Evolutionary conservation across 2,329 filamentous ascomycete genomes (phyloP), one percentile per base, ranked within the genome.

Genomic region (Raffaelea albimanens): DNA sequence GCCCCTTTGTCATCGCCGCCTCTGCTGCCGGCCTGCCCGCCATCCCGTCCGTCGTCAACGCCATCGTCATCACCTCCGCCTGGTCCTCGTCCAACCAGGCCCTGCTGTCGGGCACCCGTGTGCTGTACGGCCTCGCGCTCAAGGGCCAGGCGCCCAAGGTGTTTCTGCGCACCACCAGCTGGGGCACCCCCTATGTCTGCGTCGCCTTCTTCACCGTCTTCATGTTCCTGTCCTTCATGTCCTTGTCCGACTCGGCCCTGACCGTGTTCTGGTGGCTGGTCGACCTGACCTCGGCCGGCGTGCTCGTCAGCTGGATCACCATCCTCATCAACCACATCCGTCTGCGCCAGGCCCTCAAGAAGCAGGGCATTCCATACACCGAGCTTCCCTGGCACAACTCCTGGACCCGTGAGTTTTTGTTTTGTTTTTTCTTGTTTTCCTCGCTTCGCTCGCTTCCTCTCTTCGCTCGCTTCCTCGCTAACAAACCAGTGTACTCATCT

Each of bases 31-130:
- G 81, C 1, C 82, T 89, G 49, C 70, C 68, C 5, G 81, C 74
- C 4, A 74, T 89, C 4, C 82, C 83, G 0, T 79, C 78, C 10
- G 76, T 90, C 47, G 80, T 90, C 63, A 90, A 90, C 60, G 84
- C 83, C 31, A 71, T 88, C 20, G 81, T 90, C 54, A 71, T 89
- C 53, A 85, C 81, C 0, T 83, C 82, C 0, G 83, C 82, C 0
- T 82, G 78, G 65, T 87, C 82, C 0, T 73, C 83, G 0, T 80
- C 76, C 0, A 88, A 87, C 54, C 78, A 83, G 53, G 77, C 74
- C 58, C 67, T 88, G 34, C 66, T 71, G 36, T 66, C 75, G 1
- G 78, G 76, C 23, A 78, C 77, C 0, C 71, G 79, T 40, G 75
- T 78, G 36, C 64, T 82, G 5, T 76, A 78, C 51, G 75, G 74